Base-by-base conservation (phyloP, 2,329 filamentous ascomycete species). In the Hypoxylon sp. region DNA sequence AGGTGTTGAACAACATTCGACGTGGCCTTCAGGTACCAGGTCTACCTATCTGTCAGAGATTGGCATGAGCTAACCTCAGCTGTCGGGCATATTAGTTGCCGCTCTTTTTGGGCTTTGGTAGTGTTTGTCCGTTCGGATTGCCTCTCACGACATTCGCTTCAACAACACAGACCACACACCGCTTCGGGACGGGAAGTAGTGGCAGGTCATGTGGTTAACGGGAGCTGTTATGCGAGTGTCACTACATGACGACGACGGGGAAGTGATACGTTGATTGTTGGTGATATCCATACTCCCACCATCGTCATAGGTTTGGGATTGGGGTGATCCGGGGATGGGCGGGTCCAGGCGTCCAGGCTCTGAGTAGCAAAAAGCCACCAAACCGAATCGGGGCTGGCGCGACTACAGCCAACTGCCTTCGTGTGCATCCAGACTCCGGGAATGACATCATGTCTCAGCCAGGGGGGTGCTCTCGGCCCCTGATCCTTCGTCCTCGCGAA, bases 391-490 rank as follows among this genome's bases (percentile, higher is more conserved):
- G 54, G 58, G 55, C 59, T 57, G 48, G 44, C 22, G 24, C 45
- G 52, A 18, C 18, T 36, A n/a, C 14, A 22, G 4, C 38, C 32
- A 36, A 30, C 14, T 40, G 38, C 26, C 30, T 40, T 33, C 14
- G 40, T 46, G 28, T 26, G 20, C 33, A 16, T 42, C 36, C 20
- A 16, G 22, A 56, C 22, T 36, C 26, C 50, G 33, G 33, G 46
- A 18, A 67, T 69, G 67, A 69, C 67, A 64, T 69, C 67, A 69
- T 64, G 14, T 32, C 40, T 30, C 52, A 48, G 16, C 42, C 40
- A 36, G 40, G 40, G 50, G 46, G 28, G 40, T 40, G 2, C 14
- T n/a, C n/a, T 48, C 30, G 18, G 58, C 52, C 60, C 60, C 57
- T 59, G 56, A 64, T 61, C 65, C 59, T 56, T 50, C 22, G 28